Base-by-base conservation (phyloP, 2,329 filamentous ascomycete species). In the Lachnellula hyalina region DNA sequence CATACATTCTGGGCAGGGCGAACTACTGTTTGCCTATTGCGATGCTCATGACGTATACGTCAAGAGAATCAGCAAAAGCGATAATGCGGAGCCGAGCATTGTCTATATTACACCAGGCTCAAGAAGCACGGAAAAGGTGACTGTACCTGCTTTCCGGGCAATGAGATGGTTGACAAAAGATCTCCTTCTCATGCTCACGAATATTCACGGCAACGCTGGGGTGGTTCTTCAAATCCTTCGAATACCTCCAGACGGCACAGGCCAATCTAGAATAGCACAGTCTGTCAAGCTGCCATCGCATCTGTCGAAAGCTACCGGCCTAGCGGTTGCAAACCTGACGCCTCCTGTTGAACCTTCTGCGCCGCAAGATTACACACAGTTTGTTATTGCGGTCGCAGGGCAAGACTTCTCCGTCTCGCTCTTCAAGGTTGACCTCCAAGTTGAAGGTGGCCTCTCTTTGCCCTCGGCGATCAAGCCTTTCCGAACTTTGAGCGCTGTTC, bases 341-440 rank as follows among this genome's bases (percentile, higher is more conserved):
- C 74, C 81, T 6, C 70, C 77, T 5, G 74, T 80, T 11, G 72
- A 79, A 0, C 75, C 79, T 17, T 62, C 68, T 1, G 72, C 78
- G 1, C 74, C 69, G 48, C 72, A 83, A 50, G 82, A 81, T 51
- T 84, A 87, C 56, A 82, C 85, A 47, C 90, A 96, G 71, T 87
- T 90, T 61, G 81, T 87, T 47, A 79, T 96, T 61, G 92, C 91
- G 6, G 83, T 95, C 14, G 88, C 89, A 2, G 87, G 86, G 8
- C 87, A 88, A 63, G 89, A 95, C 69, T 84, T 85, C 57, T 90
- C 89, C 11, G 85, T 96, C 61, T 83, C 82, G 5, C 74, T 96
- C 28, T 87, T 86, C 70, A 92, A 89, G 0, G 74, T 96, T 55
- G 87, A 95, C 61, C 88, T 90, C 67, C 75, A 75, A 55, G 68